These are phyloP conservation scores for Penicillium sp. DNA, from an alignment of 2,329 filamentous ascomycete species.

Conservation along the genomic window DNA sequence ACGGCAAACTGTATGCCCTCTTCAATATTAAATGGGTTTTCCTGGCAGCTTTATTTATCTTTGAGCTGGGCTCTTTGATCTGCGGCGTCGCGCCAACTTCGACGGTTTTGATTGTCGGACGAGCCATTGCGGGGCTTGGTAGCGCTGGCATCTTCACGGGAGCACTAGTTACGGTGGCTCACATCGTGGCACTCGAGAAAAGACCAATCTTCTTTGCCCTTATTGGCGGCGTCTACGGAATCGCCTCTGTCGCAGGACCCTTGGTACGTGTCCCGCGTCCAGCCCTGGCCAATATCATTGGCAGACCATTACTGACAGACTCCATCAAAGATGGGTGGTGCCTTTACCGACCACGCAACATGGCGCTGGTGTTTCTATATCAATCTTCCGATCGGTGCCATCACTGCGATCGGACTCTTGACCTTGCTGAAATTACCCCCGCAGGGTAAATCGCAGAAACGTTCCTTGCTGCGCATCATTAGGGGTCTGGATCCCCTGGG, in stretches of 20 bases:
- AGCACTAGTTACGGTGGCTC: slow-evolving; percentile 32
- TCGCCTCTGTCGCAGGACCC: slow-evolving; percentile 32
- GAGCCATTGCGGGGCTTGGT: slow-evolving; percentile 35
- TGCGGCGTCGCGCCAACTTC: slow-evolving; percentile 33
- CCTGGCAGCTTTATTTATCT: slow-evolving; percentile 33
- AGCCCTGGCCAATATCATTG: background rate
- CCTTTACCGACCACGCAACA: slow-evolving; percentile 37
- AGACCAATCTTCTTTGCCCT: slow-evolving; percentile 34
- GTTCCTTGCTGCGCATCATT: too few species aligned
- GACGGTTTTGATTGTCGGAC: slow-evolving; percentile 32
- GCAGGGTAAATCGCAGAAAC: too few species aligned
- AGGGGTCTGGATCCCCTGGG: background rate
- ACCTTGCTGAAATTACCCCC: too few species aligned
- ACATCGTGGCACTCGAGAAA: slow-evolving; percentile 28
- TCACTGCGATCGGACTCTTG: background rate
- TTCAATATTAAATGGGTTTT: slow-evolving; percentile 37
- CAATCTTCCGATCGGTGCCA: slow-evolving; percentile 49
- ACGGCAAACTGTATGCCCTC: slow-evolving; percentile 38
- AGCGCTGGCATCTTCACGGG: slow-evolving; percentile 33
- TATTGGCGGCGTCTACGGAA: slow-evolving; percentile 33
- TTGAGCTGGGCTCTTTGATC: slow-evolving; percentile 35
- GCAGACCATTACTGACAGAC: background rate
- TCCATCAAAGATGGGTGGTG: slow-evolving; percentile 29
- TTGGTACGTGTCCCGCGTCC: background rate
- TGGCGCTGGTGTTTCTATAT: slow-evolving; percentile 55